Evolutionary conservation across 257 asterid genomes (phyloP).

Genomic region (Lycium barbarum): DNA sequence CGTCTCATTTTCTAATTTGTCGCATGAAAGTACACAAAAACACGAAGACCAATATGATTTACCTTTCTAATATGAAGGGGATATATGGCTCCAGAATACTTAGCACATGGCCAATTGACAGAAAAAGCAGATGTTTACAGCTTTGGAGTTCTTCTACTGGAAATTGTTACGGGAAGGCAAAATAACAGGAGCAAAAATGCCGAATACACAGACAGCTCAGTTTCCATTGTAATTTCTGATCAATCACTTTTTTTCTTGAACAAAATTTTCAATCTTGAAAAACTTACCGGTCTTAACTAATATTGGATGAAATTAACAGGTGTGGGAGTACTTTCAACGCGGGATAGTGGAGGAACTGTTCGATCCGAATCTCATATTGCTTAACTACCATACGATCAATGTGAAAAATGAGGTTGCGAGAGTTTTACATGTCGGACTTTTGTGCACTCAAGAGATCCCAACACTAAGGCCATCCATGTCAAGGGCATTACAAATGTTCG

Average conservation of each 20-base stretch:
- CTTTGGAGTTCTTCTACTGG: too few species aligned
- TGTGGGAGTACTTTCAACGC: constrained; percentile 49
- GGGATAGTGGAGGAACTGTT: constrained; percentile 43
- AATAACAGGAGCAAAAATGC: constrained; percentile 46
- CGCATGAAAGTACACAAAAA: too few species aligned
- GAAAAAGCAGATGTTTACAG: too few species aligned
- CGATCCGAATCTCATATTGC: constrained; percentile 50
- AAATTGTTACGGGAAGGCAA: constrained; percentile 32
- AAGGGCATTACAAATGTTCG: constrained; percentile 33
- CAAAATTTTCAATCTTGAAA: neutral
- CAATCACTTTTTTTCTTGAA: neutral
- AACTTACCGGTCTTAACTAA: neutral
- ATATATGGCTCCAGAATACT: too few species aligned
- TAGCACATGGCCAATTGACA: too few species aligned
- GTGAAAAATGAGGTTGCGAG: constrained; percentile 23
- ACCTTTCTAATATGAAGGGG: too few species aligned
- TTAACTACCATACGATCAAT: constrained; percentile 28
- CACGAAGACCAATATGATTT: too few species aligned
- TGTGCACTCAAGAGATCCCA: constrained; percentile 38
- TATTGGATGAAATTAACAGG: constrained; percentile 32
- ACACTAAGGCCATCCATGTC: constrained; percentile 36
- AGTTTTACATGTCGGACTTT: constrained; percentile 35
- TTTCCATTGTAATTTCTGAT: constrained; percentile 39
- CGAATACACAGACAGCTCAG: constrained; percentile 47
- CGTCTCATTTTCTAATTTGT: too few species aligned